Evolutionary conservation across 192 early-diverging fungal species (phyloP).

Genomic region (Chytriomyces hyalinus): DNA sequence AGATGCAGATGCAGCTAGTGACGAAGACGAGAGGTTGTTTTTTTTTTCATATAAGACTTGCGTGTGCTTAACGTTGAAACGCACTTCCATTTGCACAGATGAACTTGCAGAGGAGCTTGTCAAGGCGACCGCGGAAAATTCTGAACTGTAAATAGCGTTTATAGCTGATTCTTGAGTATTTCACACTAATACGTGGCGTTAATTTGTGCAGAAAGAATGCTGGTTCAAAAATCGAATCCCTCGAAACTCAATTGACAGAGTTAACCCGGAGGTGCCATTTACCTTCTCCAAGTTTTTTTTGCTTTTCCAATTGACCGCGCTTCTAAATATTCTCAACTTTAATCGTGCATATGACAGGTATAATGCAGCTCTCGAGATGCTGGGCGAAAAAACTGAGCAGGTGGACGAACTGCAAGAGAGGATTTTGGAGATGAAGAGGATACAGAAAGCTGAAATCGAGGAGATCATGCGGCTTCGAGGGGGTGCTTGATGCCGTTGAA

Average conservation of each 20-base stretch:
- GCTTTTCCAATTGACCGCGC: not conserved
- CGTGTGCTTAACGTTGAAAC: conserved; percentile 12
- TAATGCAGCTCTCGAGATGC: conserved; percentile 77
- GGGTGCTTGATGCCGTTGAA: not conserved
- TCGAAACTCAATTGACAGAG: conserved; percentile 60
- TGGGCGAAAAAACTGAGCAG: conserved; percentile 89
- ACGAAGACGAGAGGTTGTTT: conserved; percentile 64
- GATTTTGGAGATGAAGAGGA: conserved; percentile 68
- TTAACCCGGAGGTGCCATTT: conserved; percentile 52
- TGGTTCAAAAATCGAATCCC: conserved; percentile 35
- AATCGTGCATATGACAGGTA: conserved; percentile 47
- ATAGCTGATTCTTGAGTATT: not conserved
- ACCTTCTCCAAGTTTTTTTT: conserved; percentile 39
- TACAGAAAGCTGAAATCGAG: conserved; percentile 78
- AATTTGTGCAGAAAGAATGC: not conserved
- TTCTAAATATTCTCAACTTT: not conserved
- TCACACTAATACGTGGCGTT: too few species aligned
- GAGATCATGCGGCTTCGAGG: conserved; percentile 51
- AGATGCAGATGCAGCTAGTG: conserved; percentile 66
- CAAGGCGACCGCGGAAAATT: conserved; percentile 67
- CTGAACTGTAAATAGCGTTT: conserved; percentile 55
- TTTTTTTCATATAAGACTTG: not conserved
- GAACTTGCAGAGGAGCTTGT: conserved; percentile 78
- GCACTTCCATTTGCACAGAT: conserved; percentile 41
- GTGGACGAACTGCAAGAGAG: conserved; percentile 84